Percentiles rank a stretch among this genome's conserved stretches.
phyloP scores from a whole-genome alignment of 129 eudicot genomes.

The Glebionis coronaria region DNA sequence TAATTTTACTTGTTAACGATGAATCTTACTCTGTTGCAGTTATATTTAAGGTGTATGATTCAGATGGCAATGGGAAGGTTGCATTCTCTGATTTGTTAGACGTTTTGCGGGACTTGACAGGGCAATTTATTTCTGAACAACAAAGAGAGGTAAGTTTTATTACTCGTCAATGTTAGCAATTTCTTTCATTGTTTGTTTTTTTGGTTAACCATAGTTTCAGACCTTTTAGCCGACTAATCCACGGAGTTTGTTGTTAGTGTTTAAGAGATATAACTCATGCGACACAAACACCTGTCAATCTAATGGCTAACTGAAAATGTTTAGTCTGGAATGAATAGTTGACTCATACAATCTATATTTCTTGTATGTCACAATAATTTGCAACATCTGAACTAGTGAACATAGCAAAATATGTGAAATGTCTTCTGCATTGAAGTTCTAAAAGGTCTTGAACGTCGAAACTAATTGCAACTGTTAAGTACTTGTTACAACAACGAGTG shows the following conservation, averaged over 20 bases:
- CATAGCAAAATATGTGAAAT: background rate
- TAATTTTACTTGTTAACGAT: background rate
- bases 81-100: constrained; percentile 76
- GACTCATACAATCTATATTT: too few species aligned
- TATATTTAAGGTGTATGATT: constrained; percentile 86
- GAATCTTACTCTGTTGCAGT: constrained; percentile 34
- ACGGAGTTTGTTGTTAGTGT: constrained; percentile 2
- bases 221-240: too few species aligned
- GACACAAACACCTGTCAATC: too few species aligned
- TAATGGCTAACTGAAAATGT: too few species aligned
- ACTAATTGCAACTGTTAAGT: background rate
- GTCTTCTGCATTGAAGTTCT: background rate
- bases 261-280: background rate
- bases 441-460: background rate
- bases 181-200: too few species aligned
- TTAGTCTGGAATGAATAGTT: too few species aligned
- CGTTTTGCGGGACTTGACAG: constrained; percentile 78
- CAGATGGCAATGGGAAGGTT: constrained; percentile 87
- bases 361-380: background rate
- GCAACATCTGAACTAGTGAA: background rate
- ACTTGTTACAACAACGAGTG: background rate
- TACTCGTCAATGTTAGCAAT: background rate
- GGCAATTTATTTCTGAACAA: constrained; percentile 75
- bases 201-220: too few species aligned
- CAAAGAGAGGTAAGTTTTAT: constrained; percentile 70